A percentile compares a stretch with the other conserved stretches of the same genome.
Conservation (phyloP, 352 stramenopile genomes). For the Phytophthora pluvialis region DNA sequence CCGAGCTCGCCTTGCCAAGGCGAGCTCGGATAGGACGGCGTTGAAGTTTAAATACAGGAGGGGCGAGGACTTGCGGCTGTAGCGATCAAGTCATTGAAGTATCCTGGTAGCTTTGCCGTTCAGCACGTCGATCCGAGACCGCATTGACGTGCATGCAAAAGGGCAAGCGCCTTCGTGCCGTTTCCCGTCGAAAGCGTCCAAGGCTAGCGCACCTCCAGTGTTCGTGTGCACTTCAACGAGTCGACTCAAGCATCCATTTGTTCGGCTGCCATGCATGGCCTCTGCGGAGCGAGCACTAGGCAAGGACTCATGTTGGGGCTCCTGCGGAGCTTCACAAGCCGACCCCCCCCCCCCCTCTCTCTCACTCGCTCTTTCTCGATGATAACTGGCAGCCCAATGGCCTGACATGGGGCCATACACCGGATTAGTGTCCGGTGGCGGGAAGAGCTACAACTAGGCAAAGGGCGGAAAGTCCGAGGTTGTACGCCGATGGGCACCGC, state of each 20-base stretch:
- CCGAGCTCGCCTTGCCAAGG: too few species aligned
- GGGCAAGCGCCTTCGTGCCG: neutral
- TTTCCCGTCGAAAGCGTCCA: neutral
- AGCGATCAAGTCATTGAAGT: constrained; percentile 26
- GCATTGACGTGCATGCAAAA: constrained; percentile 2
- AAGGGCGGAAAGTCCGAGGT: constrained; percentile 11
- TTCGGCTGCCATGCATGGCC: neutral
- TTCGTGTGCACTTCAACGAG: too few species aligned
- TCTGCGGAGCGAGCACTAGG: too few species aligned
- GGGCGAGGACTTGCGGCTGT: constrained; percentile 1
- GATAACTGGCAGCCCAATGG: too few species aligned
- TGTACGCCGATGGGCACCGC: constrained; percentile 11
- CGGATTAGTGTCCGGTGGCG: too few species aligned
- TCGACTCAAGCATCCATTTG: neutral
- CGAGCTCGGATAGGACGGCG: neutral
- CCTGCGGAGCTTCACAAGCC: neutral
- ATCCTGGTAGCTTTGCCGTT: constrained; percentile 26
- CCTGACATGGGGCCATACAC: too few species aligned
- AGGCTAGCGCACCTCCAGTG: neutral
- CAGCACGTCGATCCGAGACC: constrained; percentile 1
- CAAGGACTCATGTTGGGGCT: too few species aligned
- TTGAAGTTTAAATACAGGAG: constrained; percentile 25
- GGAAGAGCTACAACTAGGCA: neutral
- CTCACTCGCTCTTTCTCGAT: too few species aligned
- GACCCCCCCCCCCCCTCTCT: too few species aligned